Evolutionary conservation across 768 basidiomycete genomes (phyloP), one percentile per base, ranked within the genome.

Genomic region (Lactarius deliciosus): DNA sequence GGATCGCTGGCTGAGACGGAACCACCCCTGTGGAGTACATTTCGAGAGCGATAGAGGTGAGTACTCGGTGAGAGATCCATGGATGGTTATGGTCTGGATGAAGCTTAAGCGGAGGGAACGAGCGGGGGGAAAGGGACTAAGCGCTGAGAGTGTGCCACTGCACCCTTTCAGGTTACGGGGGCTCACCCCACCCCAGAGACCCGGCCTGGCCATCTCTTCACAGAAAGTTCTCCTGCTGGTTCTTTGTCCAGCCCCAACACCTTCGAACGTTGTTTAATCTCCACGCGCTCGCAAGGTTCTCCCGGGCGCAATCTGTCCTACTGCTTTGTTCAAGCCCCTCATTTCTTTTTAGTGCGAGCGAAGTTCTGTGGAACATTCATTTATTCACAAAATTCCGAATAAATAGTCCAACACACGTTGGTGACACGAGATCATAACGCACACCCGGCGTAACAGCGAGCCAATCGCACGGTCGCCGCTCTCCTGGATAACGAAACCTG

Each of bases 1-100:
- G 70, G 70, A 18, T 70, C 70, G 34, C 28, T 56, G 7, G 69
- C 69, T 16, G 68, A 57, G 22, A 65, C 68, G 8, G 70, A 70
- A 15, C 70, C 70, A 4, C 64, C 54, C 9, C 58, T 38, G 7
- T 68, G 36, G 16, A 60, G 47, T 18, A 68, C 25, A 45, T 64
- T 60, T 36, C 58, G 25, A 40, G 66, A 54, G 38, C 62, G 61
- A 28, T 67, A 45, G 30, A 59, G 18, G 10, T 47, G 45, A 20
- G 65, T 2, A 34, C 4, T 7, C 4, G 65, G 8, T 9, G 60
- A 38, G 38, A 30, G 30, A 58, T 64, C 62, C 66, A 68, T 68
- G n/a, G 54, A 10, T 32, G n/a, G 16, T 40, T 18, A 45, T 45
- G 43, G 43, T 45, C 43, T 45, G 20, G 7, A 45, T 45, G 43